A percentile compares a stretch with the other conserved stretches of the same genome.
Conservation (phyloP, 352 stramenopile genomes). For the Phytophthora ramorum region DNA sequence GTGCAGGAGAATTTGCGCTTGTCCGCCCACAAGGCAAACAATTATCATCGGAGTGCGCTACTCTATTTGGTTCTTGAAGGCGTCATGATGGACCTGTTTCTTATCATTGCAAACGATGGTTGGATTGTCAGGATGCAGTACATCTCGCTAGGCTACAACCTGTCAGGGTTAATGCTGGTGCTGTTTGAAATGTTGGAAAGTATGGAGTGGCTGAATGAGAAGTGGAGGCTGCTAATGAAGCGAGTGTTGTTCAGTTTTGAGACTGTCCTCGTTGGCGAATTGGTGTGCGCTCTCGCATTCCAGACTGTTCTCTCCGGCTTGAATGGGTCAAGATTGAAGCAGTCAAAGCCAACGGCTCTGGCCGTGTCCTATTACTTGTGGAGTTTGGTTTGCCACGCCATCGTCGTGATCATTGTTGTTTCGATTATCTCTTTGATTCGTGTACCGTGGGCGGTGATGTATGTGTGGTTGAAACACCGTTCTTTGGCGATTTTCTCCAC, state of each 20-base stretch:
- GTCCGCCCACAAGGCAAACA: conserved; percentile 25
- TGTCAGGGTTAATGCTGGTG: conserved; percentile 24
- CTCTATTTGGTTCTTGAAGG: conserved; percentile 34
- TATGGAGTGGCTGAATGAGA: conserved; percentile 9
- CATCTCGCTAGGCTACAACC: conserved; percentile 34
- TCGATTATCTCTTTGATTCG: conserved; percentile 13
- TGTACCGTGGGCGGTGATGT: conserved; percentile 1
- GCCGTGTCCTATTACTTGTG: conserved; percentile 29
- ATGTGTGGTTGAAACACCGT: conserved; percentile 22
- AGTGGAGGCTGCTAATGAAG: conserved; percentile 14
- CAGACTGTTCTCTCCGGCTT: conserved; percentile 23
- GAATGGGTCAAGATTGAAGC: conserved; percentile 24
- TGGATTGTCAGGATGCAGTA: conserved; percentile 20
- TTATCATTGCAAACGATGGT: conserved; percentile 30
- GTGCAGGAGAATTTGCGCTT: conserved; percentile 25
- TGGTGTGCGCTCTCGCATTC: conserved; percentile 7
- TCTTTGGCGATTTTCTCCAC: conserved; percentile 14
- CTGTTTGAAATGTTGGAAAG: conserved; percentile 40
- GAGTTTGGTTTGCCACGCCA: conserved; percentile 26
- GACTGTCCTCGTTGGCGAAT: conserved; percentile 13
- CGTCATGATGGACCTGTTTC: conserved; percentile 28
- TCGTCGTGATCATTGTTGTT: conserved; percentile 24
- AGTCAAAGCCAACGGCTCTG: conserved; percentile 15
- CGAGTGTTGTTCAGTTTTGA: conserved; percentile 29
- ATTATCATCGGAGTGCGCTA: conserved; percentile 21